A percentile compares a stretch with the other conserved stretches of the same genome.
Conservation (phyloP, 768 basidiomycete species). For the Hypsizygus marmoreus region DNA sequence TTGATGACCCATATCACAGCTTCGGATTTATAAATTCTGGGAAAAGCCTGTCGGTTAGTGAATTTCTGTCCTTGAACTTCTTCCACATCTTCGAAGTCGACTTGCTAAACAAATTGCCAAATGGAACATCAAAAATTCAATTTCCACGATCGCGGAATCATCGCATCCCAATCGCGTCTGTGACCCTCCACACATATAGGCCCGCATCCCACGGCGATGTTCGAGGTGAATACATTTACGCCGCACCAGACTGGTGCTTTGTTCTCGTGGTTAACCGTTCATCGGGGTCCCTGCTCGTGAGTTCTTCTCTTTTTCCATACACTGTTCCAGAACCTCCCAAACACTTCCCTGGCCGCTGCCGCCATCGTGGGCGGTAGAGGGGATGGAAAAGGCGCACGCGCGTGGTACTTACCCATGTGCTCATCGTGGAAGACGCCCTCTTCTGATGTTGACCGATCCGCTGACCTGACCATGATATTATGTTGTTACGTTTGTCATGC, state of each 20-base stretch:
- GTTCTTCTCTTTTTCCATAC: conserved; percentile 23
- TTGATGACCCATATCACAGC: conserved; percentile 31
- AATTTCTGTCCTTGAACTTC: not conserved
- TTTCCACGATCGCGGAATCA: too few relatives aligned
- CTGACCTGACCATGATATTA: too few relatives aligned
- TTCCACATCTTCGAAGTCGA: too few relatives aligned
- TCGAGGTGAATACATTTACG: conserved; percentile 66
- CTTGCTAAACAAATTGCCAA: too few relatives aligned
- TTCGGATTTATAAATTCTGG: conserved; percentile 63
- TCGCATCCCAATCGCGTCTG: too few relatives aligned
- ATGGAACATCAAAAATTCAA: too few relatives aligned
- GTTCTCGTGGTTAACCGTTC: conserved; percentile 66
- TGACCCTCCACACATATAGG: conserved; percentile 29
- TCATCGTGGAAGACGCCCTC: too few relatives aligned
- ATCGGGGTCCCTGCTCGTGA: conserved; percentile 73
- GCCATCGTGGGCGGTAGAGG: too few relatives aligned
- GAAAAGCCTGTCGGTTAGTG: conserved; percentile 62
- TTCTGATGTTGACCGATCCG: too few relatives aligned
- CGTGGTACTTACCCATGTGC: too few relatives aligned
- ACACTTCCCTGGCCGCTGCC: not conserved
- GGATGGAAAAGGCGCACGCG: too few relatives aligned
- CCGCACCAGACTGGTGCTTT: conserved; percentile 71
- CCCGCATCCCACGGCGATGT: conserved; percentile 73
- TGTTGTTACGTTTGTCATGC: too few relatives aligned
- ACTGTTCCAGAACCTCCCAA: not conserved